Conservation (phyloP, 345 rosid species). For the Eucalyptus leucophloia region DNA sequence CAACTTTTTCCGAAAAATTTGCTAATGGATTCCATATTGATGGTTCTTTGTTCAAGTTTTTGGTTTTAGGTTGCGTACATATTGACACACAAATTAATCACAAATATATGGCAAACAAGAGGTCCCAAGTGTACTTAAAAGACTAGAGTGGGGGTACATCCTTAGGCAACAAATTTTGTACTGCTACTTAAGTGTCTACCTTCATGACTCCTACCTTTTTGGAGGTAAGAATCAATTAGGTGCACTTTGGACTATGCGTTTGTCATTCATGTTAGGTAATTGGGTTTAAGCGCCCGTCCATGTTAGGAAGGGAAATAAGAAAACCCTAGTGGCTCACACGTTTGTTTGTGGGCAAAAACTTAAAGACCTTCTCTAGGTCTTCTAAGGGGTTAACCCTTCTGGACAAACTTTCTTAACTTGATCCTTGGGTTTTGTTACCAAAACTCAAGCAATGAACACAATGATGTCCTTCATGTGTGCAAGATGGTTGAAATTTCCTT, state of each 20-base stretch:
- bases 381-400: neutral
- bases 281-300: neutral
- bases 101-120: neutral
- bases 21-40: neutral
- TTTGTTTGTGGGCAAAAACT: neutral
- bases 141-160: neutral
- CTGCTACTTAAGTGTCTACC: neutral
- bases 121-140: neutral
- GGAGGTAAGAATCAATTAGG: neutral
- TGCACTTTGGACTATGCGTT: neutral
- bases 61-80: neutral
- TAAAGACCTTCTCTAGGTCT: neutral
- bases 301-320: neutral
- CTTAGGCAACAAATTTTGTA: neutral
- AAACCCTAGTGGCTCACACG: neutral
- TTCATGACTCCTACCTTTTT: neutral
- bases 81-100: neutral
- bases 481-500: neutral
- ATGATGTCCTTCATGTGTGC: neutral
- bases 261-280: neutral
- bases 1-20: neutral
- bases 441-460: neutral
- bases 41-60: neutral
- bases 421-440: neutral
- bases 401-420: neutral